Evolutionary conservation across 257 asterid genomes (phyloP).

Genomic region (Ilex aquifolium): DNA sequence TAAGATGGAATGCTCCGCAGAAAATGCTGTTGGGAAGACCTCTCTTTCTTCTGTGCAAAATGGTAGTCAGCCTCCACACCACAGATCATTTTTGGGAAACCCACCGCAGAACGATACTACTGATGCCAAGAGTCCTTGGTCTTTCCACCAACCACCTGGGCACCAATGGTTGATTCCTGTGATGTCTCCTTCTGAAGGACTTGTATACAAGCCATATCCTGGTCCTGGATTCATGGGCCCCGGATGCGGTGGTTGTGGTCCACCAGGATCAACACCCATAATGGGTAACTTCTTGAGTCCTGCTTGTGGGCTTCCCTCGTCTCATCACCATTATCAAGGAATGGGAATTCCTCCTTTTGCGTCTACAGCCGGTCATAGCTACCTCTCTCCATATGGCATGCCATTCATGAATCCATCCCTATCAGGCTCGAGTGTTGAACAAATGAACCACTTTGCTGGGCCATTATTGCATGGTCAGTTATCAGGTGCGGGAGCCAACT

Average conservation of each 20-base stretch:
- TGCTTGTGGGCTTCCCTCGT: conserved; percentile 38
- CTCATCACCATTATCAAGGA: conserved; percentile 35
- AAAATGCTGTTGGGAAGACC: conserved; percentile 42
- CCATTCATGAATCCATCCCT: conserved; percentile 37
- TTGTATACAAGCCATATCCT: conserved; percentile 78
- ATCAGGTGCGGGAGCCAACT: conserved; percentile 23
- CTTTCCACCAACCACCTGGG: conserved; percentile 48
- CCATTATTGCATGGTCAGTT: conserved; percentile 16
- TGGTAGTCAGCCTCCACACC: conserved; percentile 19
- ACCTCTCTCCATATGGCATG: conserved; percentile 50
- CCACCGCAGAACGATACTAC: conserved; percentile 21
- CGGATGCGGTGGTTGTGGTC: conserved; percentile 28
- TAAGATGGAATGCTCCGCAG: conserved; percentile 60
- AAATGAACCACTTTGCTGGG: conserved; percentile 22
- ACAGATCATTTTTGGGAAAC: conserved; percentile 18
- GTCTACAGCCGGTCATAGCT: conserved; percentile 35
- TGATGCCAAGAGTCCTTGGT: conserved; percentile 31
- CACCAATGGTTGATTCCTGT: conserved; percentile 87
- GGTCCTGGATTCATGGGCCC: conserved; percentile 43
- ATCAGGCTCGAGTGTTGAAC: conserved; percentile 32
- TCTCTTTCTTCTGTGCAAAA: conserved; percentile 40
- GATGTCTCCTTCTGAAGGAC: conserved; percentile 90
- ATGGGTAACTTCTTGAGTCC: conserved; percentile 41
- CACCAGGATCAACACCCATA: conserved; percentile 29
- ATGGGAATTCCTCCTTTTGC: conserved; percentile 27